Evolutionary conservation across 192 early-diverging fungal genomes (phyloP), one percentile per base, ranked within the genome.

Genomic region (Coemansia umbellata): DNA sequence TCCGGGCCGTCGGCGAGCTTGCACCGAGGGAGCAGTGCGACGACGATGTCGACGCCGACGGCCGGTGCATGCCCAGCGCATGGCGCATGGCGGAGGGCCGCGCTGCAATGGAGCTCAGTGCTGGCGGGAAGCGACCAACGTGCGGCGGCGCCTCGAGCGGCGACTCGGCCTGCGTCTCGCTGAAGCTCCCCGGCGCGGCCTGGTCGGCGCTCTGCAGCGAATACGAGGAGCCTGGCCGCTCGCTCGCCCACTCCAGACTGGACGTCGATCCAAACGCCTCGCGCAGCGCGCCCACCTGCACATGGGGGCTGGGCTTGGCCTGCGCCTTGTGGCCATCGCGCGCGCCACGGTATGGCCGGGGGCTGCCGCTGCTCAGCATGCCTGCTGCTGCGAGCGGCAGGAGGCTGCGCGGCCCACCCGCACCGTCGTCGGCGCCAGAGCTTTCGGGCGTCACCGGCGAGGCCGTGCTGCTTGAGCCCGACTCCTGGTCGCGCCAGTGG

Each of bases 401-500:
- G 15, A 32, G 31, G 17, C 63, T 42, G 3, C 37, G 28, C 14
- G 50, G 15, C 8, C 42, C 37, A 3, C 23, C 43, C 14, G 43
- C 43, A 7, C 22, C n/a, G 33, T 65, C 53, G 31, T 66, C 69
- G 26, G 39, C 54, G 11, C 51, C 50, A 18, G 37, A 56, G 42
- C 59, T 58, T 8, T 77, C 74, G 7, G 74, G 74, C 31, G 74
- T 69, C 23, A 77, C 57, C 9, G 74, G 74, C 4, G 74, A 77
- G 4, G 58, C 66, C 32, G 65, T 18, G 31, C 66, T 63, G 63
- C 74, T 69, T 18, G 74, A 68, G 24, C 61, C 58, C 9, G 66
- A 64, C 40, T 66, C 74, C n/a, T 55, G 54, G 31, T 63, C 74
- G 43, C 74, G 74, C 74, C 74, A 77, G 37, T 77, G 65, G 42